Evolutionary conservation across 2,329 filamentous ascomycete genomes (phyloP).

Genomic region (Nigrograna mackinnonii): DNA sequence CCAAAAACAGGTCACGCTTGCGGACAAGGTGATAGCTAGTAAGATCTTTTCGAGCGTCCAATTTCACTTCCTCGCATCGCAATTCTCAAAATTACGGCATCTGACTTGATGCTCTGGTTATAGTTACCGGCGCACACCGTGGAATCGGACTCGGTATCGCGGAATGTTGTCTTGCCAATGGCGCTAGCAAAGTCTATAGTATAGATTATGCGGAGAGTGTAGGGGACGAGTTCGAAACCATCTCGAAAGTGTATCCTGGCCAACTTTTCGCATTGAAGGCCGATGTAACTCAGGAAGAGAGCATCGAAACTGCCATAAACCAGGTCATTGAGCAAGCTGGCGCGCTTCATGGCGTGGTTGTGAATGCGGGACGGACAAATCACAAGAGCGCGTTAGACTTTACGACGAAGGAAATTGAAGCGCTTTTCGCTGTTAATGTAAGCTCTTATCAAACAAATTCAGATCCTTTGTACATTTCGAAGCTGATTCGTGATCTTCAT

Average conservation of each 20-base stretch:
- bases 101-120: too few species aligned
- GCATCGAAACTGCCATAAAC: conserved; percentile 48
- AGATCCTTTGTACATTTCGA: neutral
- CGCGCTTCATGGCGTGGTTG: conserved; percentile 53
- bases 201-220: conserved; percentile 48
- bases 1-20: neutral
- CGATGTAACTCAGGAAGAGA: conserved; percentile 52
- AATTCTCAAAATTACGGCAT: neutral
- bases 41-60: neutral
- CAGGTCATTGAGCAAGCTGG: conserved; percentile 48
- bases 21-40: neutral
- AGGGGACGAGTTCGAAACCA: conserved; percentile 46
- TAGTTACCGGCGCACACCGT: conserved; percentile 29
- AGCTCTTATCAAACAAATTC: conserved; percentile 1
- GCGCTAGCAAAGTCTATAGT: conserved; percentile 48
- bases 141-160: conserved; percentile 53
- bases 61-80: neutral
- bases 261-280: conserved; percentile 47
- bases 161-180: conserved; percentile 51
- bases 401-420: conserved; percentile 51
- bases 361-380: conserved; percentile 56
- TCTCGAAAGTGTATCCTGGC: conserved; percentile 43
- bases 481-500: neutral
- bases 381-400: conserved; percentile 57
- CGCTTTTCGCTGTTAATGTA: conserved; percentile 47